These are phyloP conservation scores for Mycena pura DNA, from an alignment of 768 basidiomycete species.

Conservation along the genomic window DNA sequence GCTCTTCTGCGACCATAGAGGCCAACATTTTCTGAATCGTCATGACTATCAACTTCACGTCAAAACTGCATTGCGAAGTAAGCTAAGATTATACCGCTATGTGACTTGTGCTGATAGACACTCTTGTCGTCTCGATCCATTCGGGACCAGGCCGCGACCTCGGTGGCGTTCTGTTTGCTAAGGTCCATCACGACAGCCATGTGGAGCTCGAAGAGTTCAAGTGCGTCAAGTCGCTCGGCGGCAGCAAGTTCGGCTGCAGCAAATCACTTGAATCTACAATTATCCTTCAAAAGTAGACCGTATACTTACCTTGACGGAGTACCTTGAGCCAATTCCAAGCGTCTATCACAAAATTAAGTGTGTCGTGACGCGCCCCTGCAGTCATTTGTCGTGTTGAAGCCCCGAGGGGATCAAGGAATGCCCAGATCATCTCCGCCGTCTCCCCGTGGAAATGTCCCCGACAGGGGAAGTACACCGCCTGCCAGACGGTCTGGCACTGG, in stretches of 20 bases:
- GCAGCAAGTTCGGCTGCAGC: background rate
- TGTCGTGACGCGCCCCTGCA: background rate
- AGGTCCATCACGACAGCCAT: background rate
- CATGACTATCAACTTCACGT: background rate
- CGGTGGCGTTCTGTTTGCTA: background rate
- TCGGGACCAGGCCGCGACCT: slow-evolving; percentile 1
- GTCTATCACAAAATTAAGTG: slow-evolving; percentile 7
- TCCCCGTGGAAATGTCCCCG: slow-evolving; percentile 8
- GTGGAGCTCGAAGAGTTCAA: slow-evolving; percentile 6
- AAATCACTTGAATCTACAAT: background rate
- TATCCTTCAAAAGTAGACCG: too few relatives aligned
- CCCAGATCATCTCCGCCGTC: too few relatives aligned
- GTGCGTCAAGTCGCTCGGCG: slow-evolving; percentile 1
- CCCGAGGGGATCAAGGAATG: too few relatives aligned
- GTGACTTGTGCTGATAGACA: slow-evolving; percentile 4
- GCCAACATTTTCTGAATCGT: background rate
- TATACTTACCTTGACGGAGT: background rate
- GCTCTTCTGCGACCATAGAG: background rate
- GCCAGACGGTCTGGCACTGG: background rate
- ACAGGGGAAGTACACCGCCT: slow-evolving; percentile 5
- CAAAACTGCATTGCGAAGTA: background rate
- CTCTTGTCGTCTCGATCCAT: background rate
- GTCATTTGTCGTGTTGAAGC: slow-evolving; percentile 9
- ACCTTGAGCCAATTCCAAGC: slow-evolving; percentile 1
- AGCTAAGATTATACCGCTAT: background rate